Evolutionary conservation across 345 rosid species (phyloP).

Genomic region (Kernera saxatilis): DNA sequence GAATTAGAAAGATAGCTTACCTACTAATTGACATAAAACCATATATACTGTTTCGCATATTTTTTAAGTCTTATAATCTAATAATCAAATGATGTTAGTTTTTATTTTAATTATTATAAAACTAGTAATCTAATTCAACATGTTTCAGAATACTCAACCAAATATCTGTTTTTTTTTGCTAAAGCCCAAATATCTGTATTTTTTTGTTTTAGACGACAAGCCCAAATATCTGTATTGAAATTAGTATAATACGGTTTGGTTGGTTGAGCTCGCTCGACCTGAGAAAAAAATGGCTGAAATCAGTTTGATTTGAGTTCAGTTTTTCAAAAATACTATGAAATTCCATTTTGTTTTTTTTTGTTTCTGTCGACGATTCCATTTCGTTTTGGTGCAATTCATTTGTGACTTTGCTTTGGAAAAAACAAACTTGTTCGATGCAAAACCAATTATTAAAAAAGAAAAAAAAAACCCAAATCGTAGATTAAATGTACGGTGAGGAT

Average conservation of each 20-base stretch:
- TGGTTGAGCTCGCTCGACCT: not conserved
- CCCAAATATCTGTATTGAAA: not conserved
- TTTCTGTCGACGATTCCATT: too few relatives aligned
- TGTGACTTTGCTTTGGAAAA: not conserved
- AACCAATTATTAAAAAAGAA: not conserved
- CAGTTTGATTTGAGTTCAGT: not conserved
- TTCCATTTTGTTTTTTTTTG: too few relatives aligned
- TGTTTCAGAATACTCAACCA: not conserved
- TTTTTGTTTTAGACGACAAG: too few relatives aligned
- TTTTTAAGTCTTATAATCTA: not conserved
- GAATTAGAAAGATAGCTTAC: constrained; percentile 16
- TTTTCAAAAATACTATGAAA: not conserved
- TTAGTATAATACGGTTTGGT: not conserved
- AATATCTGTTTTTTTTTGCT: too few relatives aligned
- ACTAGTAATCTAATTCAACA: not conserved
- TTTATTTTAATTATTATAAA: not conserved
- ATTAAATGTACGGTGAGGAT: constrained; percentile 10
- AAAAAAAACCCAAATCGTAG: not conserved
- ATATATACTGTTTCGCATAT: not conserved
- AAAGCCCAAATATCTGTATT: too few relatives aligned
- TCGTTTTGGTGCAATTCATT: not conserved
- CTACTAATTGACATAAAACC: constrained; percentile 18
- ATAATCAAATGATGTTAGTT: not conserved
- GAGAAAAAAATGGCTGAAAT: not conserved
- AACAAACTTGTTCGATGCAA: not conserved